Evolutionary conservation across 495 filamentous ascomycete genomes (phyloP).

Genomic region (Neurospora discreta): DNA sequence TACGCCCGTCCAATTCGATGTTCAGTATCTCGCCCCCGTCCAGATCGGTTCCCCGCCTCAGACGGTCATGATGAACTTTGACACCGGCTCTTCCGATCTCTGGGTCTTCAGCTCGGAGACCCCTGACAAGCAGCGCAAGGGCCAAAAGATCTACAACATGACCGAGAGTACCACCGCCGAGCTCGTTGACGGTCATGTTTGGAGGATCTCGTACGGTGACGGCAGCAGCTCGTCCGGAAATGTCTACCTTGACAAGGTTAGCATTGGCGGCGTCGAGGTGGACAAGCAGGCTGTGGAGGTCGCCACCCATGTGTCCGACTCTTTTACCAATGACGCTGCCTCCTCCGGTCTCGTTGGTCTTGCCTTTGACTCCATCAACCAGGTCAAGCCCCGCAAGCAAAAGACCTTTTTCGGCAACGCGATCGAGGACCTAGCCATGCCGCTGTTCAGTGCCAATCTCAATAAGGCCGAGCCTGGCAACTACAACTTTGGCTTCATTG

Average conservation of each 20-base stretch:
- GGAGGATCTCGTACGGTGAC: constrained; percentile 68
- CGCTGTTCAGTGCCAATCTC: constrained; percentile 62
- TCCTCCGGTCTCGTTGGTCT: constrained; percentile 63
- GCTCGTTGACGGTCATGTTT: constrained; percentile 42
- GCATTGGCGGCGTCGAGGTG: constrained; percentile 58
- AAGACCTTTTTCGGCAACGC: constrained; percentile 72
- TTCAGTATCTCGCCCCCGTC: constrained; percentile 54
- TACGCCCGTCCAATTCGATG: constrained; percentile 45
- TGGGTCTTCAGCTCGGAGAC: constrained; percentile 48
- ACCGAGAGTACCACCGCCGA: constrained; percentile 35
- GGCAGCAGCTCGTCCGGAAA: constrained; percentile 55
- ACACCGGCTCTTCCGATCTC: constrained; percentile 68
- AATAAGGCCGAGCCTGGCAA: constrained; percentile 36
- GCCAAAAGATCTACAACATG: constrained; percentile 47
- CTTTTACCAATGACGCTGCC: constrained; percentile 53
- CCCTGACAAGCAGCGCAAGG: constrained; percentile 31
- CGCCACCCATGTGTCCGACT: constrained; percentile 48
- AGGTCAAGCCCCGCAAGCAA: constrained; percentile 47
- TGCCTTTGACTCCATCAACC: constrained; percentile 64
- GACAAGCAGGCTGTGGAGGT: constrained; percentile 61
- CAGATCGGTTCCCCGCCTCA: constrained; percentile 63
- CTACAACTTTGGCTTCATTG: constrained; percentile 22
- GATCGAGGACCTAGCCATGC: constrained; percentile 43
- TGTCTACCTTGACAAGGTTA: constrained; percentile 68
- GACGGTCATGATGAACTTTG: constrained; percentile 58